Base-by-base conservation (phyloP, 208 protist genomes). In the Lotmaria passim region DNA sequence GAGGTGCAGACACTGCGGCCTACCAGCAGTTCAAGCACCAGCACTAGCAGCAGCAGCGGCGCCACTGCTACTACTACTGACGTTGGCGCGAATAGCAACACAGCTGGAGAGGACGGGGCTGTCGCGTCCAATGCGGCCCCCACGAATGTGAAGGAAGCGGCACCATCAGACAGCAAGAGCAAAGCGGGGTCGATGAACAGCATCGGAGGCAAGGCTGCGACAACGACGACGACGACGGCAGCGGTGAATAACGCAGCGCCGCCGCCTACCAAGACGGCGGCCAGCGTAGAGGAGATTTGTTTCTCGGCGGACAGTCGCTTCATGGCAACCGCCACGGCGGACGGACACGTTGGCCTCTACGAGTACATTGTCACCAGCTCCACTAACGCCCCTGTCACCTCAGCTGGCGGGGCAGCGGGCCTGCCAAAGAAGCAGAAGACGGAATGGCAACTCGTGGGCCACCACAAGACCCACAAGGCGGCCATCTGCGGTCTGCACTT, bases 371-470 rank as follows among this genome's bases (percentile, higher is more conserved):
- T 73, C 28, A 64, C 67, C 38, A 58, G 48, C n/a, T 23, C 33
- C 28, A 38, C 36, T 6, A 14, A 21, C 55, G 4, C n/a, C 23
- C 23, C 56, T 7, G 26, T 24, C 26, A 1, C 34, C 2, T 10
- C 21, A 23, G 3, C 55, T 10, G 26, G 11, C 7, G 48, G 55
- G 1, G 11, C 58, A 5, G 14, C 55, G 4, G 14, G 12, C 5
- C 1, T 21, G 26, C 4, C 47, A 14, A 43, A 63, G 44, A 51
- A 57, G 38, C n/a, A 61, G 43, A 75, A 81, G 15, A 79, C 76
- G 60, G 93, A 97, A 69, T 98, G 97, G 96, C 82, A 93, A 57
- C 94, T 97, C 67, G 69, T 98, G 12, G 96, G 96, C 1, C 84
- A 90, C 47, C 93, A 97, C 83, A 87, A 92, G 61, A 86, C 93